Base-by-base conservation (phyloP, 495 filamentous ascomycete species). In the Neurospora sp. region DNA sequence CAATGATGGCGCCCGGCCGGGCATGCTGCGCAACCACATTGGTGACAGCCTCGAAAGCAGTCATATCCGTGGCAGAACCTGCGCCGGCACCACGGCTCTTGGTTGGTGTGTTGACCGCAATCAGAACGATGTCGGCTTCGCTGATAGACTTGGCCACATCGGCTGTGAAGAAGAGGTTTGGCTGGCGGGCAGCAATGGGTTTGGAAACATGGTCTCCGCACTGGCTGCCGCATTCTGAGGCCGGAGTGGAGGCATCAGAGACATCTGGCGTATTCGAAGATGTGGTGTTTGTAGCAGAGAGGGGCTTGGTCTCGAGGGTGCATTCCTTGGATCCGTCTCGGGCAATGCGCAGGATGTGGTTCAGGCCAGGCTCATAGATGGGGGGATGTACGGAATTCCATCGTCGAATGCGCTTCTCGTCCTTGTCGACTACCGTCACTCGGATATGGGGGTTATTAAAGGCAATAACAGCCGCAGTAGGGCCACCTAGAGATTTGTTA, bases 51-150 rank as follows among this genome's bases (percentile, higher is more conserved):
- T 95, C 92, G 21, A 94, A 85, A 19, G 88, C 88, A 10, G 87
- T 86, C 79, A 94, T 86, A 74, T 94, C 90, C 15, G 90, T 91
- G 0, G 92, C 92, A 69, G 83, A 84, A 10, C 92, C 92, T 5
- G 90, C 88, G 6, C 92, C 92, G 11, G 88, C 77, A 24, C 92
- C 92, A 19, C 84, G 86, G 39, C 78, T 85, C 80, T 93, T 94
- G 15, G 92, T 93, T n/a, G 92, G 92, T 0, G 92, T 95, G 78
- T 93, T 92, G 39, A 95, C 93, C 2, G 90, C 87, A 72, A 94
- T 86, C 70, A 95, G 87, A 71, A 94, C 87, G 42, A 94, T 83
- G 75, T 94, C 92, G 9, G 93, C 92, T 39, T 89, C 86, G 19
- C 82, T 81, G 48, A 95, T 90, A 17, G 82, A 86, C 69, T 80